phyloP scores from a whole-genome alignment of 306 rosid genomes.

The Chamaecrista fasciculata region DNA sequence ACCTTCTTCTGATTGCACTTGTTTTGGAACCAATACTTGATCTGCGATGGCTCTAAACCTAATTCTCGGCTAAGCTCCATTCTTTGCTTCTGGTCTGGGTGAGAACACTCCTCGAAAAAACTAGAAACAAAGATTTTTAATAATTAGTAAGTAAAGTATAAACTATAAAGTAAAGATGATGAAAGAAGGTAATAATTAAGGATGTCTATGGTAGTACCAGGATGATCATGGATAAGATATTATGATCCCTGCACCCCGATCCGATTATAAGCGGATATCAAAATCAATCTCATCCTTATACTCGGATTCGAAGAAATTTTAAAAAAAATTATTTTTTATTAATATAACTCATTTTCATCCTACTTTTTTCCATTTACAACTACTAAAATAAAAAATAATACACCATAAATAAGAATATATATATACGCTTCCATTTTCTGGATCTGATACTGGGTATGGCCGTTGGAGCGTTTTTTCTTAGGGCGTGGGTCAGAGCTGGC shows the following conservation, averaged over 20 bases:
- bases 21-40: constrained; percentile 98
- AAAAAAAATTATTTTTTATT: too few relatives aligned
- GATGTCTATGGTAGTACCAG: too few relatives aligned
- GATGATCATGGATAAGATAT: too few relatives aligned
- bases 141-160: neutral
- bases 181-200: neutral
- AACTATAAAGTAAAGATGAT: neutral
- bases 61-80: constrained; percentile 88
- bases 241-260: too few relatives aligned
- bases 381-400: too few relatives aligned
- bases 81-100: constrained; percentile 98
- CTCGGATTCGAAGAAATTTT: too few relatives aligned
- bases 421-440: constrained; percentile 99
- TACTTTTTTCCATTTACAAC: too few relatives aligned
- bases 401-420: too few relatives aligned
- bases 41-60: constrained; percentile 87
- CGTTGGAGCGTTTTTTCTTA: constrained; percentile 86
- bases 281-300: too few relatives aligned
- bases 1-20: constrained; percentile 99
- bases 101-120: constrained; percentile 97
- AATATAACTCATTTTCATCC: too few relatives aligned
- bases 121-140: constrained; percentile 21
- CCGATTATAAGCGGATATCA: too few relatives aligned
- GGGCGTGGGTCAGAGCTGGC: constrained; percentile 80
- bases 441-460: constrained; percentile 98